Base-by-base conservation (phyloP, 768 basidiomycete species). In the Leccinum uliginosum region DNA sequence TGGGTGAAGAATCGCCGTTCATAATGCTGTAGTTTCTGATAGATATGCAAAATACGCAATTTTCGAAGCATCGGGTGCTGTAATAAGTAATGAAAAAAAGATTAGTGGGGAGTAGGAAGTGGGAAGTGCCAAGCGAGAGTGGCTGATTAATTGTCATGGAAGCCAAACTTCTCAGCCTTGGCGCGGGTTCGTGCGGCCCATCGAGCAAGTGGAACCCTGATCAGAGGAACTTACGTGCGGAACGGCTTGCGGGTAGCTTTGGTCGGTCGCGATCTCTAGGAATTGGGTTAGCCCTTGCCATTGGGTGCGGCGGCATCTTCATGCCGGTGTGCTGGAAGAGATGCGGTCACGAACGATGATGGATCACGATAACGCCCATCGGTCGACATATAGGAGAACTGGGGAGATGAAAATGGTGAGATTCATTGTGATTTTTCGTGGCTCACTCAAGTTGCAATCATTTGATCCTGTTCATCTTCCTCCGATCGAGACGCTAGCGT, bases 81-180 rank as follows among this genome's bases (percentile, higher is more conserved):
- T 44, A 32, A n/a, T 34, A 21, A 24, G 6, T 40, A 40, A 40
- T 40, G 38, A 19, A 43, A 43, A 43, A 11, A 38, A 38, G 56
- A 62, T 53, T 35, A 53, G 46, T 51, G 15, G 23, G 44, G 24
- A 15, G 7, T 54, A 51, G 44, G 56, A 15, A n/a, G n/a, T n/a
- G n/a, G n/a, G n/a, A n/a, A 56, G 52, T 17, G 35, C 45, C 45
- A 46, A 46, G 45, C 40, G 5, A 19, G 40, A 43, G 43, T 11
- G 45, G 45, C n/a, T 56, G 63, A 62, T 59, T 34, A 58, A 68
- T 62, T 48, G 53, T 24, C 58, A 62, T 51, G 62, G 58, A 59
- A 55, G 58, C 48, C 53, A 46, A 24, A 24, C 44, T 24, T 46
- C 24, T 46, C 24, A 29, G 40, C 23, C 26, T 52, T 53, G 55